These are phyloP conservation scores for Fusarium ramigenum DNA, from an alignment of 2,329 filamentous ascomycete genomes.

Conservation along the genomic window DNA sequence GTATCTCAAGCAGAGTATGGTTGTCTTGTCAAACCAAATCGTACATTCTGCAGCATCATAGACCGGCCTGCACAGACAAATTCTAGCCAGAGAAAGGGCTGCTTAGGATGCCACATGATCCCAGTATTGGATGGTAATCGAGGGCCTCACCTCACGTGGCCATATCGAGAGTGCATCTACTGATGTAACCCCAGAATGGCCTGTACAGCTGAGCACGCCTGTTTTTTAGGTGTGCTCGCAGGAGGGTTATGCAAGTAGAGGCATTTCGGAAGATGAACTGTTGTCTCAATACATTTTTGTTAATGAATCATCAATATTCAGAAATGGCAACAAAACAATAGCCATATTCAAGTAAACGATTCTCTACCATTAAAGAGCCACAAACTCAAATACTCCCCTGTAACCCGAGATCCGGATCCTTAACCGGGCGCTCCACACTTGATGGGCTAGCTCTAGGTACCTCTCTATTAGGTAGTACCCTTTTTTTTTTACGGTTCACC, in stretches of 20 bases:
- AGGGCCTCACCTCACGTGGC: slow-evolving; percentile 35
- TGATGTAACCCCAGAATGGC: slow-evolving; percentile 26
- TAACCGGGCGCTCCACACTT: slow-evolving; percentile 19
- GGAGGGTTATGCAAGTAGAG: neutral
- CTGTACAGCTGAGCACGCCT: slow-evolving; percentile 24
- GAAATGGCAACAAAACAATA: neutral
- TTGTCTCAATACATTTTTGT: neutral
- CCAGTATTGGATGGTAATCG: slow-evolving; percentile 5
- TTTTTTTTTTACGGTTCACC: slow-evolving; percentile 10
- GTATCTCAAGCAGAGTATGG: neutral
- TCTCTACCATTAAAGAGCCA: neutral
- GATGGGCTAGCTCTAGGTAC: neutral
- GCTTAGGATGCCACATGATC: slow-evolving; percentile 15
- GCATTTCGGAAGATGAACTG: neutral
- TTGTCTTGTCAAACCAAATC: neutral
- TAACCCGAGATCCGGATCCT: slow-evolving; percentile 16
- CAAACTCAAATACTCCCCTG: neutral
- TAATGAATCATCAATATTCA: neutral
- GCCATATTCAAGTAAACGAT: neutral
- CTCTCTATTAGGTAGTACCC: neutral
- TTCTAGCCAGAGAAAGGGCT: neutral
- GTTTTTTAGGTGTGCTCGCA: neutral
- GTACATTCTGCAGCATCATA: neutral
- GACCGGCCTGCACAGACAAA: neutral
- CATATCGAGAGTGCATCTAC: slow-evolving; percentile 4